A percentile compares a stretch with the other conserved stretches of the same genome.
Conservation (phyloP, 2,329 filamentous ascomycete species). For the Tolypocladium paradoxum region DNA sequence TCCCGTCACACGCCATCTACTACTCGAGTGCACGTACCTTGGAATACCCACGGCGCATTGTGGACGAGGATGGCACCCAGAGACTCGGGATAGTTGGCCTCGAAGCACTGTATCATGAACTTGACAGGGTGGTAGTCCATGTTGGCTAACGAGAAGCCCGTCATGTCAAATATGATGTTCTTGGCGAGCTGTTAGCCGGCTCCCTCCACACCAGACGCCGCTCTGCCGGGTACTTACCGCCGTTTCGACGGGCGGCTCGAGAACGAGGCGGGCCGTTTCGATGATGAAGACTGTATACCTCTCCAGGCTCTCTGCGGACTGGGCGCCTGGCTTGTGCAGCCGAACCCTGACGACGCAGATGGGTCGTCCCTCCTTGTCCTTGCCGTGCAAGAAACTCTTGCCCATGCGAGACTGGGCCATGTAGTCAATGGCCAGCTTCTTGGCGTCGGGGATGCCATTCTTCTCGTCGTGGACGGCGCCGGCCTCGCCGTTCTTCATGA, state of each 20-base stretch:
- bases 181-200: slow-evolving; percentile 20
- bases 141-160: slow-evolving; percentile 82
- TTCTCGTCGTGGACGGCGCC: slow-evolving; percentile 51
- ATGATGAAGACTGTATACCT: slow-evolving; percentile 89
- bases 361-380: slow-evolving; percentile 74
- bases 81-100: slow-evolving; percentile 94
- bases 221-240: slow-evolving; percentile 54
- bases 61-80: slow-evolving; percentile 85
- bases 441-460: slow-evolving; percentile 42
- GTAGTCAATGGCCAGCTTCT: slow-evolving; percentile 66
- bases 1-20: not conserved
- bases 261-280: slow-evolving; percentile 79
- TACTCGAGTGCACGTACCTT: slow-evolving; percentile 40
- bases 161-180: slow-evolving; percentile 96
- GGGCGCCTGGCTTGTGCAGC: slow-evolving; percentile 71
- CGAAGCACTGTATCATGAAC: slow-evolving; percentile 99
- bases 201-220: not conserved
- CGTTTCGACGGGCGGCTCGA: slow-evolving; percentile 75
- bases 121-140: slow-evolving; percentile 98
- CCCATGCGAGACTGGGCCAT: slow-evolving; percentile 75
- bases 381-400: slow-evolving; percentile 85
- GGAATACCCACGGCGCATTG: slow-evolving; percentile 95
- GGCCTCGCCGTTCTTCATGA: slow-evolving; percentile 68
- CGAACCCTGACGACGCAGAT: slow-evolving; percentile 79
- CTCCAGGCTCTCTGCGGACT: slow-evolving; percentile 73